Evolutionary conservation across 2,329 filamentous ascomycete species (phyloP).

Genomic region (Catunica adiposa): DNA sequence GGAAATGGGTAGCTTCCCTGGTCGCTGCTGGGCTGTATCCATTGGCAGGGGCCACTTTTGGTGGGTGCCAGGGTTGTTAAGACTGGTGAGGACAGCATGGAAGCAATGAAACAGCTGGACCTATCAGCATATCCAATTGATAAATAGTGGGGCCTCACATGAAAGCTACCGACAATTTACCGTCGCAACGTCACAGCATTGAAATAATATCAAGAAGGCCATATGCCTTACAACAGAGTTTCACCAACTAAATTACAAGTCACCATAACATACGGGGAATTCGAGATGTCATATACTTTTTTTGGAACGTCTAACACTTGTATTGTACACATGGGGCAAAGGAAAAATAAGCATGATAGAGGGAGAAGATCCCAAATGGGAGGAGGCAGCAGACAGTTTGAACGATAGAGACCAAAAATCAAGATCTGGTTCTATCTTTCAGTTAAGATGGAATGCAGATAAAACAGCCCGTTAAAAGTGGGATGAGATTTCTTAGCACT

Average conservation of each 20-base stretch:
- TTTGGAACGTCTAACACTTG: slow-evolving; percentile 14
- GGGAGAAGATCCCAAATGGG: not conserved
- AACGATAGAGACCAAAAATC: too few species aligned
- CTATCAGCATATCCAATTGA: not conserved
- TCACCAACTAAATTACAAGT: too few species aligned
- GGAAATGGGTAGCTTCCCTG: not conserved
- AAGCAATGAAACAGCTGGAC: not conserved
- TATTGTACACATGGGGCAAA: slow-evolving; percentile 14
- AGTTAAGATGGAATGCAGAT: too few species aligned
- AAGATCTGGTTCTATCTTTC: too few species aligned
- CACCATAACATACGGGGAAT: too few species aligned
- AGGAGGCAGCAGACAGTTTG: not conserved
- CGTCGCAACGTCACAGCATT: not conserved
- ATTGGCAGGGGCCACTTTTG: slow-evolving; percentile 4
- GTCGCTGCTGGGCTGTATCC: slow-evolving; percentile 1
- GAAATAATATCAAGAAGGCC: not conserved
- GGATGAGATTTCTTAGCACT: too few species aligned
- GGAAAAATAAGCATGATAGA: slow-evolving; percentile 8
- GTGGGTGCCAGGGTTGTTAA: not conserved
- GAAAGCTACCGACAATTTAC: not conserved
- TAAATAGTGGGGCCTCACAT: slow-evolving; percentile 3
- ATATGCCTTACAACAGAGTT: too few species aligned
- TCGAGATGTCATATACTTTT: not conserved
- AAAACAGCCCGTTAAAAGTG: too few species aligned
- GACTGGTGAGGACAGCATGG: slow-evolving; percentile 7